A percentile compares a stretch with the other conserved stretches of the same genome.
Conservation (phyloP, 2,329 filamentous ascomycete genomes). For the Grosmannia penicillata region DNA sequence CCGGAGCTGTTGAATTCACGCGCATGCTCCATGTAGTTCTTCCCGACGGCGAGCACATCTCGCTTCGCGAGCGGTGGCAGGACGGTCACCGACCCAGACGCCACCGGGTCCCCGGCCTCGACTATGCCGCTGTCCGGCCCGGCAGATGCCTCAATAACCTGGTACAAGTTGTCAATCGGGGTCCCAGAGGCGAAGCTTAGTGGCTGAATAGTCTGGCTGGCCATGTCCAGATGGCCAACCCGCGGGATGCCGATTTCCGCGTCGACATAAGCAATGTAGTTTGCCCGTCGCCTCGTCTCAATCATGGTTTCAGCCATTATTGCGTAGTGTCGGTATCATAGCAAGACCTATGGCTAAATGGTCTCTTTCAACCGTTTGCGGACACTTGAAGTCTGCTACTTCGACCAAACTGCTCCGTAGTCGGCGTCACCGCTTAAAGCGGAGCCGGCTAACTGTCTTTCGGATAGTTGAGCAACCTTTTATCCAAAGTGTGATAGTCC, state of each 20-base stretch:
- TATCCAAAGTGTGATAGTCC: no score
- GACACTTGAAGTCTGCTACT: no score
- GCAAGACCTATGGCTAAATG: no score
- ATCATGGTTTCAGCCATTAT: no score
- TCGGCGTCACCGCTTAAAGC: no score
- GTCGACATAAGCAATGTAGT: constrained; percentile 2
- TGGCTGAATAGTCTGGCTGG: background rate
- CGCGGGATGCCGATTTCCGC: background rate
- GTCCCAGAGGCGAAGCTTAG: constrained; percentile 1
- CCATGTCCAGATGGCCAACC: constrained; percentile 2
- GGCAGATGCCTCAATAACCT: constrained; percentile 2
- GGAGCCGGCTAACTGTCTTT: no score
- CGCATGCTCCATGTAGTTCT: constrained; percentile 5
- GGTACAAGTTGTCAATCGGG: background rate
- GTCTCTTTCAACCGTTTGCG: no score
- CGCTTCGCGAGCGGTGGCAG: background rate
- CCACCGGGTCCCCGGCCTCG: background rate
- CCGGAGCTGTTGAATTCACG: constrained; percentile 2
- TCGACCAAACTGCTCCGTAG: no score
- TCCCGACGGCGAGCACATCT: constrained; percentile 2
- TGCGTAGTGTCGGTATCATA: no score
- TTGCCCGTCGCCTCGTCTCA: background rate
- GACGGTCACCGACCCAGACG: background rate
- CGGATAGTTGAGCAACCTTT: no score
- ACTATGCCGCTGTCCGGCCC: background rate